Base-by-base conservation (phyloP, 768 basidiomycete genomes). In the Sporobolomyces roseus region DNA sequence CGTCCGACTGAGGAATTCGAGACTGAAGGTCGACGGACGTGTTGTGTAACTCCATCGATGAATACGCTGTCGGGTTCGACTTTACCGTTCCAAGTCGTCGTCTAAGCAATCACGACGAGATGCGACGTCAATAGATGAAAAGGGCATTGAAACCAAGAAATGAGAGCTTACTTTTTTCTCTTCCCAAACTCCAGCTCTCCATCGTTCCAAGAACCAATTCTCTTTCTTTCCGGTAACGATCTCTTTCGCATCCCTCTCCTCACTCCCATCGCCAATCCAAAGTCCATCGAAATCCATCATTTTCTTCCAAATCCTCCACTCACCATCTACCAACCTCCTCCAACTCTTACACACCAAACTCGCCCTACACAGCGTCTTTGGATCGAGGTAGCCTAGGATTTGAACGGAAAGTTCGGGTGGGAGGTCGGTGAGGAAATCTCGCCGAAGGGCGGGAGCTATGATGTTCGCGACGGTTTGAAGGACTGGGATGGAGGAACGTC, bases 381-480 rank as follows among this genome's bases (percentile, higher is more conserved):
- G 88, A 6, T 91, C 88, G 38, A 97, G 86, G 77, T 84, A 91
- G 73, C 87, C 87, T 70, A 98, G 84, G 70, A 97, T 84, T 71
- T 90, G 88, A 1, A 93, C 89, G 58, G 91, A 88, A 43, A 99
- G 85, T 75, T 99, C 94, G 38, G 90, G 87, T 7, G 96, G 96
- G 14, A 97, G 85, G 45, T 91, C 84, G 3, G 89, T 87, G 73
- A 98, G 84, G 78, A 97, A 99, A 79, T 99, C 96, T 74, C 93
- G 88, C 27, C 92, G 91, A 33, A 98, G 82, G 3, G 91, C 92
- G 30, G 89, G 91, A 1, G 89, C 87, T 74, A 97, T 83, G 74
- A 98, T 89, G 41, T 88, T 87, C 76, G 93, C 88, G 21, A 98
- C 80, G 1, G 89, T 89, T 59, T 94, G 88, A 32, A 99, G 83